Base-by-base conservation (phyloP, 176 grass and related monocot species). In the Eragrostis nindensis region DNA sequence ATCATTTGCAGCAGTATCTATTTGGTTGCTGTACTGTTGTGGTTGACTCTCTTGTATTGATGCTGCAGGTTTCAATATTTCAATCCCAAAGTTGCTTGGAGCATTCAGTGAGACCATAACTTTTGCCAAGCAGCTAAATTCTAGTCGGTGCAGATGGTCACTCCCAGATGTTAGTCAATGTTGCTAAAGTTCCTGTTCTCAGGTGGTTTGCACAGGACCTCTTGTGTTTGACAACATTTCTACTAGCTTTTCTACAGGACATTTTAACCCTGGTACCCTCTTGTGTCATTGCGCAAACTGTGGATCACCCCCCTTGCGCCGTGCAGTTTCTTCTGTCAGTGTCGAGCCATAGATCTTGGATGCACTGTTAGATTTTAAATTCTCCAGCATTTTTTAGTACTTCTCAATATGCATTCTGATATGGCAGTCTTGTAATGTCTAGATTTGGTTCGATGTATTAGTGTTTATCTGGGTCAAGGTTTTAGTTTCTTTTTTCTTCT, bases 251-350 rank as follows among this genome's bases (percentile, higher is more conserved):
- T 80, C 62, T 63, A 85, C 64, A 89, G 87, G 70, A 71, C 82
- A 76, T 80, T 75, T 89, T 85, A 56, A 89, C 76, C 62, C 76
- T 76, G 87, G 53, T 80, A 85, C 38, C 49, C 46, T 69, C 44
- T 32, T 53, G 64, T 80, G 68, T 67, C 70, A 74, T 73, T 47
- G 49, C 10, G 16, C 40, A 38, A 22, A 48, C 56, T 59, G 77
- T 71, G 60, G 67, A 66, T 49, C 48, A 75, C 48, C 56, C 15
- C 27, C 56, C 21, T 67, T 16, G 24, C 11, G 49, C 48, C 19
- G 26, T 66, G 47, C 14, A 41, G 29, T 79, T 15, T 17, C 11
- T 15, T 36, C 9, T 48, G 61, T 60, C 9, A 49, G 25, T 78
- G 52, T 75, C 62, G 62, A 74, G 11, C 39, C 53, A 52, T 63